Percentiles rank a stretch among this genome's conserved stretches.
phyloP scores from a whole-genome alignment of 73 alveolate species.

The Tetrahymena thermophila region DNA sequence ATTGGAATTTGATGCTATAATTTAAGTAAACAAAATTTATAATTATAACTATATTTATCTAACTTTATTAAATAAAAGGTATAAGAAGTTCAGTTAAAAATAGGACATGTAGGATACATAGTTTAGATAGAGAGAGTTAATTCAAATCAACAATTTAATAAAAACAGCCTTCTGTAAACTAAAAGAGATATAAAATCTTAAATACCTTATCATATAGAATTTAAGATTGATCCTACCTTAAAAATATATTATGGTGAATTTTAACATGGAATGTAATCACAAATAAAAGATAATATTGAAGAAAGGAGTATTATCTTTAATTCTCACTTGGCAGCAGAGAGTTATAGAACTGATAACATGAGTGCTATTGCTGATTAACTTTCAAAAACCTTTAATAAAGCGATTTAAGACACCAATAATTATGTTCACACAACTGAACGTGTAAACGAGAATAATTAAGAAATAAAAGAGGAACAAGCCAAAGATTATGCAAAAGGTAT shows the following conservation, averaged over 20 bases:
- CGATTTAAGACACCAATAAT: not conserved
- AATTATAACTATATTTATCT: not conserved
- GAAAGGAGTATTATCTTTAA: not conserved
- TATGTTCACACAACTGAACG: not conserved
- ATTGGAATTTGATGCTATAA: not conserved
- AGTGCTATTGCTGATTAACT: not conserved
- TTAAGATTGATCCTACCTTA: not conserved
- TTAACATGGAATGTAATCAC: not conserved
- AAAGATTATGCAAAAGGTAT: conserved; percentile 17
- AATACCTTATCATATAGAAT: not conserved
- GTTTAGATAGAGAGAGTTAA: not conserved
- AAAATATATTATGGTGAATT: not conserved
- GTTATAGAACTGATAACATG: not conserved
- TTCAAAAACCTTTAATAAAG: conserved; percentile 4
- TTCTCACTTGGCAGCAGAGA: not conserved
- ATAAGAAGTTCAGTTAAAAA: not conserved
- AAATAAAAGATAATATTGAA: not conserved
- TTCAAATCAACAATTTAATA: not conserved
- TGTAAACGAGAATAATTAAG: not conserved
- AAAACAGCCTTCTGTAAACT: not conserved
- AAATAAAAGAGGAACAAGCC: not conserved
- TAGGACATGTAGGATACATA: not conserved
- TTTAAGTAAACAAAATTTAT: not conserved
- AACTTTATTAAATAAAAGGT: not conserved
- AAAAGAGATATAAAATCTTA: not conserved